A percentile compares a stretch with the other conserved stretches of the same genome.
phyloP scores from a whole-genome alignment of 2,329 filamentous ascomycete genomes.

The Knufia fluminis region DNA sequence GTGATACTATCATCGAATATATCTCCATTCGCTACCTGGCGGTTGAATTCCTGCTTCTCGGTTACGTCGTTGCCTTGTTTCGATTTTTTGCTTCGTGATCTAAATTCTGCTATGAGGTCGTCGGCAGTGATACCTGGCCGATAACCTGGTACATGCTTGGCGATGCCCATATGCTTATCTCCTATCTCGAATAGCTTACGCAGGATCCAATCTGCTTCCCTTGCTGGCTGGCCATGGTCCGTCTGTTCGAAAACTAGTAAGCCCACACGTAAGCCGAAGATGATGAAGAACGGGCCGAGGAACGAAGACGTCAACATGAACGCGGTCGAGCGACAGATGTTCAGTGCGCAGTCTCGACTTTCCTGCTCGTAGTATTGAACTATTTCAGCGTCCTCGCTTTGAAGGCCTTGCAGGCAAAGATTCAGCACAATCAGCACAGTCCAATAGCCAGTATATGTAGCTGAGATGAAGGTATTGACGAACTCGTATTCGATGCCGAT shows the following conservation, averaged over 20 bases:
- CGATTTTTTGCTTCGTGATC: not conserved
- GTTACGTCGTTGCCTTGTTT: not conserved
- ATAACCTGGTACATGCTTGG: conserved; percentile 16
- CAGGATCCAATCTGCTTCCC: conserved; percentile 19
- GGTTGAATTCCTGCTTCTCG: not conserved
- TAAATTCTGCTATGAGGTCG: conserved; percentile 5
- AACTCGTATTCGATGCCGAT: conserved; percentile 20
- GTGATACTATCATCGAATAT: not conserved
- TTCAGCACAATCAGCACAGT: conserved; percentile 21
- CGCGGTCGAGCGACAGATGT: conserved; percentile 17
- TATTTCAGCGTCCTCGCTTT: conserved; percentile 14
- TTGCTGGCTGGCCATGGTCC: conserved; percentile 2
- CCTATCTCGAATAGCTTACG: conserved; percentile 19
- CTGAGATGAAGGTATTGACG: conserved; percentile 20
- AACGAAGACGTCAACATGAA: conserved; percentile 23
- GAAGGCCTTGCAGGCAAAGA: conserved; percentile 14
- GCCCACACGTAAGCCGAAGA: conserved; percentile 18
- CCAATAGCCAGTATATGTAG: conserved; percentile 18
- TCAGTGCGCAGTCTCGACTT: conserved; percentile 17
- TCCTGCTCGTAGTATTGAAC: conserved; percentile 16
- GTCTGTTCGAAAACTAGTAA: conserved; percentile 17
- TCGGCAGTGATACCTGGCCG: not conserved
- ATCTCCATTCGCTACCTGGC: not conserved
- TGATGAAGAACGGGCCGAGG: conserved; percentile 22
- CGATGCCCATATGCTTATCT: conserved; percentile 22